Conservation (phyloP, 2,329 filamentous ascomycete genomes). For the Cladophialophora yegresii region DNA sequence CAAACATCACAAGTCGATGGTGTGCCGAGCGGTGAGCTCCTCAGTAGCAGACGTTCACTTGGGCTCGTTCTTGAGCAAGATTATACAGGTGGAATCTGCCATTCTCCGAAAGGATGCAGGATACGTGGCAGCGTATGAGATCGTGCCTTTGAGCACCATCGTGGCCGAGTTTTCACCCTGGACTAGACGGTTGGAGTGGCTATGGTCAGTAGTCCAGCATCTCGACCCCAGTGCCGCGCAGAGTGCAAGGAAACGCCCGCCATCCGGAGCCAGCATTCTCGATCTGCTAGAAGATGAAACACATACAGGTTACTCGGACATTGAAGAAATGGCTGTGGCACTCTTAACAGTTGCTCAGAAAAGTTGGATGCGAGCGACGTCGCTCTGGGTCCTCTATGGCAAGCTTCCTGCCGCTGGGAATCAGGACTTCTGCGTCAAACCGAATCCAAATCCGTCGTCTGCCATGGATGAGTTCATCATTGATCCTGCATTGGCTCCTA, state of each 20-base stretch:
- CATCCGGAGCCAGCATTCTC: slow-evolving; percentile 68
- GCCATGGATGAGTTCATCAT: slow-evolving; percentile 55
- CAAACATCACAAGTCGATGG: slow-evolving; percentile 71
- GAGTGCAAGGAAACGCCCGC: slow-evolving; percentile 35
- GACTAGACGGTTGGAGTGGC: slow-evolving; percentile 81
- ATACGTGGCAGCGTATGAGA: slow-evolving; percentile 86
- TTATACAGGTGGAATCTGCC: slow-evolving; percentile 78
- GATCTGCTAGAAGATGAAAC: slow-evolving; percentile 73
- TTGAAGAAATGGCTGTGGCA: slow-evolving; percentile 73
- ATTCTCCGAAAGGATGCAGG: slow-evolving; percentile 75
- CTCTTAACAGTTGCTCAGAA: slow-evolving; percentile 78
- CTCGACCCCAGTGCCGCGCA: slow-evolving; percentile 56
- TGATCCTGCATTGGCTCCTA: slow-evolving; percentile 66
- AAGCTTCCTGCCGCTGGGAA: slow-evolving; percentile 74
- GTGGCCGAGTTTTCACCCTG: slow-evolving; percentile 84
- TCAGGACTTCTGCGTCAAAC: slow-evolving; percentile 82
- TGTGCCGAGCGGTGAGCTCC: slow-evolving; percentile 84
- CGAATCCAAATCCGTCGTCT: slow-evolving; percentile 44
- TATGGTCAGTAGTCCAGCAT: slow-evolving; percentile 71
- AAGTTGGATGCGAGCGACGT: slow-evolving; percentile 87
- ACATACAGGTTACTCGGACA: slow-evolving; percentile 84
- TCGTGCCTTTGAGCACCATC: slow-evolving; percentile 84
- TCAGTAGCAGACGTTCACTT: slow-evolving; percentile 75
- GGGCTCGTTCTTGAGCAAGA: slow-evolving; percentile 75
- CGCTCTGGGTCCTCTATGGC: slow-evolving; percentile 89